These are phyloP conservation scores for Trichoderma citrinoviride DNA, from an alignment of 2,329 filamentous ascomycete genomes.

Conservation along the genomic window DNA sequence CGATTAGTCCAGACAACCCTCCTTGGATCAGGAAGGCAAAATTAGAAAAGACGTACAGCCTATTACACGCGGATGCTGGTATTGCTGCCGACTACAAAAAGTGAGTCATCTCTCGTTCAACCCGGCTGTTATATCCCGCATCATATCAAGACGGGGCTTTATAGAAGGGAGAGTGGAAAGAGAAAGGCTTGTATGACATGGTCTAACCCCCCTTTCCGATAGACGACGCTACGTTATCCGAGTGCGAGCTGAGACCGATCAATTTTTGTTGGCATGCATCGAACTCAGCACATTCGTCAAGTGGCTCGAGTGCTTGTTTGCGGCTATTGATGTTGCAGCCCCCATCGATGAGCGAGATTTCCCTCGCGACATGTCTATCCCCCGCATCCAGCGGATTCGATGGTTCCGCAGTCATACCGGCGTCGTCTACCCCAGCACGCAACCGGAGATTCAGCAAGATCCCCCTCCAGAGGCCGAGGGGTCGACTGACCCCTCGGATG, in stretches of 20 bases:
- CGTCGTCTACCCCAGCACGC: slow-evolving; percentile 21
- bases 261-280: slow-evolving; percentile 66
- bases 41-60: slow-evolving; percentile 65
- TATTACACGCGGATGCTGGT: slow-evolving; percentile 73
- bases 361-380: slow-evolving; percentile 60
- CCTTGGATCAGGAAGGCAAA: slow-evolving; percentile 52
- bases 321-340: slow-evolving; percentile 69
- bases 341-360: slow-evolving; percentile 69
- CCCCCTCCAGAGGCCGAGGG: background rate
- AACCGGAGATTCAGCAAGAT: slow-evolving; percentile 14
- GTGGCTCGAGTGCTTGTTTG: slow-evolving; percentile 67
- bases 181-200: background rate
- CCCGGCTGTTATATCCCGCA: background rate
- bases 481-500: background rate
- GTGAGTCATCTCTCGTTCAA: slow-evolving; percentile 39
- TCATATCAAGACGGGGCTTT: background rate
- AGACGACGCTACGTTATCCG: slow-evolving; percentile 66
- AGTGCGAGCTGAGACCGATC: slow-evolving; percentile 70
- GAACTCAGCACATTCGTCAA: slow-evolving; percentile 63
- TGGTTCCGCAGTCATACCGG: slow-evolving; percentile 45
- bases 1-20: slow-evolving; percentile 49
- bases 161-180: background rate
- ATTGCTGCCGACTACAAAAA: slow-evolving; percentile 72
- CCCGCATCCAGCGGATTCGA: slow-evolving; percentile 53
- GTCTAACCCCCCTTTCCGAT: background rate